These are phyloP conservation scores for Phytophthora brassicae DNA, from an alignment of 352 stramenopile species.

Conservation along the genomic window DNA sequence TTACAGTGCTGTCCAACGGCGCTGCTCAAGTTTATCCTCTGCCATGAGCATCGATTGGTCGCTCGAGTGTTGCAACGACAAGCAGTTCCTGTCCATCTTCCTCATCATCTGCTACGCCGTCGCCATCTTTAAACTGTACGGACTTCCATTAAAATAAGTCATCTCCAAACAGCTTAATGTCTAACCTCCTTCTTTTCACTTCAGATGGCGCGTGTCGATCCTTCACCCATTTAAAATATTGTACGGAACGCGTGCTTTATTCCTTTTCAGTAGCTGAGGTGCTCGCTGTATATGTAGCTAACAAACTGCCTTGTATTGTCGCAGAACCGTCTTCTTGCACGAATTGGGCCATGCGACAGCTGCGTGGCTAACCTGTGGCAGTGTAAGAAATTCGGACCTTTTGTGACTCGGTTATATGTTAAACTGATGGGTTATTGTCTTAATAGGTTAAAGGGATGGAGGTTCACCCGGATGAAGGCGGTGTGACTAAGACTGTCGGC, in stretches of 20 bases:
- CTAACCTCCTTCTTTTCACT: background rate
- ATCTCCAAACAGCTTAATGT: too few relatives aligned
- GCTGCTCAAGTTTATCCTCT: too few relatives aligned
- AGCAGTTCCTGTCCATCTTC: constrained; percentile 86
- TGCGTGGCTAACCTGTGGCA: constrained; percentile 85
- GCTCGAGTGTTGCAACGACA: constrained; percentile 88
- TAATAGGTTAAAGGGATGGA: constrained; percentile 85
- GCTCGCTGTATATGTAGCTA: too few relatives aligned
- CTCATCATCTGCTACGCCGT: constrained; percentile 86
- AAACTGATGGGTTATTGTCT: too few relatives aligned
- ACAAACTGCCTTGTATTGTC: constrained; percentile 11
- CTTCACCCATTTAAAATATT: constrained; percentile 90
- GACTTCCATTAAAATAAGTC: background rate
- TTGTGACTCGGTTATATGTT: too few relatives aligned
- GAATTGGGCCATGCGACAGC: constrained; percentile 83
- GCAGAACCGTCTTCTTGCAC: constrained; percentile 86
- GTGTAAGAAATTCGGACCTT: constrained; percentile 27
- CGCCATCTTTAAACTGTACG: constrained; percentile 87
- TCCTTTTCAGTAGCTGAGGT: too few relatives aligned
- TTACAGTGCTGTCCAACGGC: too few relatives aligned
- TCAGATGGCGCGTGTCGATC: constrained; percentile 81
- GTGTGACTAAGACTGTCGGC: constrained; percentile 82
- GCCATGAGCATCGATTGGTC: constrained; percentile 52
- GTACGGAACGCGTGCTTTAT: too few relatives aligned
- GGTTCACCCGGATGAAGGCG: constrained; percentile 86